Base-by-base conservation (phyloP, 176 grass and related monocot species). In the Oryza glaberrima region DNA sequence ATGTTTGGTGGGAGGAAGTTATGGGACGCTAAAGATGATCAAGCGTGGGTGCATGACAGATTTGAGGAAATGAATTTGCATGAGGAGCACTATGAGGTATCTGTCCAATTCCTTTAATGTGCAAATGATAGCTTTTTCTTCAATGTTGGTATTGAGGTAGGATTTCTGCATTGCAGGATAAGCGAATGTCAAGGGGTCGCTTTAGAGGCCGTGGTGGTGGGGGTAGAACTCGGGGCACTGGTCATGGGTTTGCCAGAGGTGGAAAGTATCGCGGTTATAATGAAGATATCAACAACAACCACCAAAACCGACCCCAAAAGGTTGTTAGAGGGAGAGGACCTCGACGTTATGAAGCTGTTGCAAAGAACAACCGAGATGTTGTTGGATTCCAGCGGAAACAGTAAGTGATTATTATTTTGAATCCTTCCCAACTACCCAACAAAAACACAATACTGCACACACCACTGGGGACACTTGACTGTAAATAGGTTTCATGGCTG, bases 1-100 rank as follows among this genome's bases (percentile, higher is more conserved):
- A 94, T 92, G 90, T 87, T 96, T 89, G 94, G 88, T 78, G 90
- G 64, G 51, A 84, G 84, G 67, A 99, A 94, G 71, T 76, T 99
- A 88, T 92, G 97, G 97, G 90, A 99, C 72, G 83, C 88, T 28
- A 94, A 99, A 87, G 97, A 99, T 76, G 92, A 99, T 87, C 84
- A 84, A 79, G 88, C 92, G 51, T 96, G 97, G 97, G 90, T 94
- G 60, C 97, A 96, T 82, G 94, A 99, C 76, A 92, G 94, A 81
- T 94, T 94, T 69, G 92, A 96, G 85, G 97, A 99, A 82, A 89
- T 99, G 97, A 96, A 85, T 73, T 41, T 98, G 28, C 85, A 92
- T 17, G 91, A 96, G n/a, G 78, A 87, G 34, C 84, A 48, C 71
- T 84, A 84, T 81, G 85, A 84, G 80, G 89, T 91, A 84, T 72